These are phyloP conservation scores for Aspergillus avenaceus DNA, from an alignment of 495 filamentous ascomycete species.

Conservation along the genomic window DNA sequence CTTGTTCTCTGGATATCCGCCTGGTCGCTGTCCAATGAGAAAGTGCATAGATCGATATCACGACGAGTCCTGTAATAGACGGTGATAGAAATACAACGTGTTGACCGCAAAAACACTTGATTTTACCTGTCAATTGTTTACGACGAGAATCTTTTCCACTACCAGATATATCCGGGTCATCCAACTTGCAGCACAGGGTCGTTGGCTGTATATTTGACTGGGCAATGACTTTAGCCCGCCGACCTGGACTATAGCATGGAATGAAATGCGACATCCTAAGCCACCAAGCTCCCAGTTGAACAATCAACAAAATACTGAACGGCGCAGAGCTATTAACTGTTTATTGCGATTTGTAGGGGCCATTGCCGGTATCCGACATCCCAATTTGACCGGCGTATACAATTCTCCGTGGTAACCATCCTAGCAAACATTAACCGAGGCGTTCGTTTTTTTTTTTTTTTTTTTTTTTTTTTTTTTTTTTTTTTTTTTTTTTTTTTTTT, in stretches of 20 bases:
- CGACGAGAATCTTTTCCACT: neutral
- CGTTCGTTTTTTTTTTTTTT: neutral
- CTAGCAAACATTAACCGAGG: neutral
- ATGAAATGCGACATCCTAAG: too few species aligned
- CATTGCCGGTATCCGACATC: neutral
- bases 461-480: neutral
- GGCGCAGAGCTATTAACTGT: neutral
- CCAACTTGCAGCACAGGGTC: neutral
- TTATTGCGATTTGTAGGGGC: neutral
- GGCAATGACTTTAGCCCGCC: neutral
- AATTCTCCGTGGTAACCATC: neutral
- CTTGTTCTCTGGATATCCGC: neutral
- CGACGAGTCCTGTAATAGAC: neutral
- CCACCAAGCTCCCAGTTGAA: neutral
- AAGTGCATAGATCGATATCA: neutral
- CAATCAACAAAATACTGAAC: neutral
- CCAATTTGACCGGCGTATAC: neutral
- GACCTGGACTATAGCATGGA: neutral
- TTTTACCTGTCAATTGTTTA: neutral
- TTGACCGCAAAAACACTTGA: constrained; percentile 2
- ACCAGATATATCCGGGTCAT: neutral
- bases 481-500: neutral
- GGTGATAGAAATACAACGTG: neutral
- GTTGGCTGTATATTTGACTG: neutral
- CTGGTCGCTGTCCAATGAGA: neutral